phyloP scores from a whole-genome alignment of 345 rosid species.

The Gossypium longicalyx region DNA sequence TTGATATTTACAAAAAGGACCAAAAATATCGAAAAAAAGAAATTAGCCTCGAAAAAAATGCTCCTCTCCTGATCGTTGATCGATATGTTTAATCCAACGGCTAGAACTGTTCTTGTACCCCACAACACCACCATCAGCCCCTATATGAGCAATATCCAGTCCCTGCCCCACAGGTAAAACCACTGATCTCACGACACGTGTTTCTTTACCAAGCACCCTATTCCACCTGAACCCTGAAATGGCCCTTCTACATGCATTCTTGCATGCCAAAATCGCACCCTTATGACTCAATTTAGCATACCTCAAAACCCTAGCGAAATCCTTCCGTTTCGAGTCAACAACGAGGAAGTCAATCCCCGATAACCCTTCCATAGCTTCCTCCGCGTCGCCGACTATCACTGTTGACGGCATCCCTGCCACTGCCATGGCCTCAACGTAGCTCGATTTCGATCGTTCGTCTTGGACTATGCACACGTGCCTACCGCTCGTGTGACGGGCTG shows the following conservation, averaged over 20 bases:
- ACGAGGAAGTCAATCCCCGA: slow-evolving; percentile 69
- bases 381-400: slow-evolving; percentile 52
- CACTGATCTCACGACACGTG: slow-evolving; percentile 64
- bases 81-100: slow-evolving; percentile 78
- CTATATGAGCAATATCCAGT: slow-evolving; percentile 67
- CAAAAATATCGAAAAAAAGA: background rate
- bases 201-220: slow-evolving; percentile 39
- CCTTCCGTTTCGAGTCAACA: slow-evolving; percentile 61
- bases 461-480: slow-evolving; percentile 79
- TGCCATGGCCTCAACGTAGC: slow-evolving; percentile 41
- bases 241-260: slow-evolving; percentile 48
- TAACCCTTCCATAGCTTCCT: slow-evolving; percentile 45
- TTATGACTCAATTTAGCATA: slow-evolving; percentile 47
- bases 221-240: slow-evolving; percentile 58
- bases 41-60: slow-evolving; percentile 47
- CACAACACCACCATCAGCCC: slow-evolving; percentile 29
- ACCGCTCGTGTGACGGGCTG: slow-evolving; percentile 62
- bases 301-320: slow-evolving; percentile 54
- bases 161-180: slow-evolving; percentile 74
- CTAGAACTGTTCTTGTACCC: slow-evolving; percentile 27
- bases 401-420: slow-evolving; percentile 25
- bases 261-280: slow-evolving; percentile 78
- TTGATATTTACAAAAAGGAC: background rate
- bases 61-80: slow-evolving; percentile 70
- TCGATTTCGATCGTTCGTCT: slow-evolving; percentile 59